These are phyloP conservation scores for Lentinula boryana DNA, from an alignment of 768 basidiomycete genomes.

Conservation along the genomic window DNA sequence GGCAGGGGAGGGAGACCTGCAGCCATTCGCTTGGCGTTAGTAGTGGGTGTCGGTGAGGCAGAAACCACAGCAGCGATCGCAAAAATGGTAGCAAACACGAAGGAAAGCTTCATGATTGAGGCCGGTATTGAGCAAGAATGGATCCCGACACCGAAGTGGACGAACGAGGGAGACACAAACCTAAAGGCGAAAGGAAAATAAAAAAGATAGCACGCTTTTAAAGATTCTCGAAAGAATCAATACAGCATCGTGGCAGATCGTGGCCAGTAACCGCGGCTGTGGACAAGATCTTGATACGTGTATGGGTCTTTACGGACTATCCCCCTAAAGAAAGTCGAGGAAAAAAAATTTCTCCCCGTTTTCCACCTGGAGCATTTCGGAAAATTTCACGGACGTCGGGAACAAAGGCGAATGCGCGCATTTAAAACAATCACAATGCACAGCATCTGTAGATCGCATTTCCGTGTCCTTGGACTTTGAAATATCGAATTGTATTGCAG, in stretches of 20 bases:
- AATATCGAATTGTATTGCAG: too few species aligned
- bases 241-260: background rate
- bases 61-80: background rate
- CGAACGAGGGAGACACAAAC: background rate
- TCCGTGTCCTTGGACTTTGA: too few species aligned
- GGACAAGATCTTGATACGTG: background rate
- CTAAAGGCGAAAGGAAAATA: too few species aligned
- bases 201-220: background rate
- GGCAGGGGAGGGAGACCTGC: conserved; percentile 8
- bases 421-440: background rate
- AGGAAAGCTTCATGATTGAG: background rate
- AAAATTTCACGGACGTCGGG: background rate
- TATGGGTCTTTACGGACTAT: background rate
- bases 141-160: background rate
- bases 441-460: too few species aligned
- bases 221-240: background rate
- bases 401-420: background rate
- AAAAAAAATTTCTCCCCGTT: background rate
- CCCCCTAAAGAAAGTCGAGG: background rate
- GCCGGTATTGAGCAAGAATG: background rate
- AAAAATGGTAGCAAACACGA: background rate
- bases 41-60: background rate
- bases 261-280: background rate
- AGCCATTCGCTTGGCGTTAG: conserved; percentile 6
- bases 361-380: background rate